Percentiles rank a stretch among this genome's conserved stretches.
Conservation (phyloP, 169 alveolate species). For the Plasmodium coatneyi region DNA sequence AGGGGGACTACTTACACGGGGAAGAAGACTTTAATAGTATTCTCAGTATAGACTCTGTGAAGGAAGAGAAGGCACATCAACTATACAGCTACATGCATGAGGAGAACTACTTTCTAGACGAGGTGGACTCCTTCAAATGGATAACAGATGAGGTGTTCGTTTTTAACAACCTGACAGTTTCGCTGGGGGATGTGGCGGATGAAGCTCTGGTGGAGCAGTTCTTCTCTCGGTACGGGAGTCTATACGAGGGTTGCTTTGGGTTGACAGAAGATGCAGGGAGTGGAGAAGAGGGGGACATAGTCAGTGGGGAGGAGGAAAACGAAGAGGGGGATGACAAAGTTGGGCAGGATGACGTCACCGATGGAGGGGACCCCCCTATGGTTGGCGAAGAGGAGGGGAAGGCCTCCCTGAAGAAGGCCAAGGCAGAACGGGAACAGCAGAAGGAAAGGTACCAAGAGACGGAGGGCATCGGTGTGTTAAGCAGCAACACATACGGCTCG, state of each 20-base stretch:
- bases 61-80: background rate
- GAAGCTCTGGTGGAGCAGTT: constrained; percentile 39
- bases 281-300: constrained; percentile 62
- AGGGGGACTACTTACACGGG: background rate
- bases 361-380: constrained; percentile 39
- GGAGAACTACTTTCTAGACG: constrained; percentile 28
- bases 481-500: constrained; percentile 46
- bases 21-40: background rate
- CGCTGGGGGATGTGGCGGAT: constrained; percentile 32
- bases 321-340: constrained; percentile 48
- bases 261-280: constrained; percentile 36
- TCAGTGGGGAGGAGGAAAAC: constrained; percentile 60
- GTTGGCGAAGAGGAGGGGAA: background rate
- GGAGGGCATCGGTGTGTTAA: constrained; percentile 75
- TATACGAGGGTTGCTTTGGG: constrained; percentile 35
- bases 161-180: constrained; percentile 35
- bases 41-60: background rate
- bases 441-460: constrained; percentile 49
- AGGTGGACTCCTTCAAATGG: constrained; percentile 30
- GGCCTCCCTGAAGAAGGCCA: constrained; percentile 15
- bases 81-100: constrained; percentile 28
- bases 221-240: constrained; percentile 31
- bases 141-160: constrained; percentile 16
- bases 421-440: constrained; percentile 49
- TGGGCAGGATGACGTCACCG: constrained; percentile 77